phyloP scores from a whole-genome alignment of 116 monocot species.

The Posidonia oceanica region DNA sequence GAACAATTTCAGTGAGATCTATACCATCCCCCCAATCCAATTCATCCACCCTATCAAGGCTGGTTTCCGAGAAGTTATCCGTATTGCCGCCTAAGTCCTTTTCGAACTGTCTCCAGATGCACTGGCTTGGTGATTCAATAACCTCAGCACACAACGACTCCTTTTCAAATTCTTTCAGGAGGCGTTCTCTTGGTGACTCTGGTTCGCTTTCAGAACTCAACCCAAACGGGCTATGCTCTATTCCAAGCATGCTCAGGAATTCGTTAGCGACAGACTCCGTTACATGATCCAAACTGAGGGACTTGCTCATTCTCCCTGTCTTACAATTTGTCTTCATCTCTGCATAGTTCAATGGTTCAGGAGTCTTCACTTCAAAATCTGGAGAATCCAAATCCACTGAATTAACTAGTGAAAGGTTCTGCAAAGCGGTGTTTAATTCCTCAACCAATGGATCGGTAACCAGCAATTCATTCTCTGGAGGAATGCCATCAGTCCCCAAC shows the following conservation, averaged over 20 bases:
- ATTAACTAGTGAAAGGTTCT: slow-evolving; percentile 21
- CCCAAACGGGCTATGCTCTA: slow-evolving; percentile 63
- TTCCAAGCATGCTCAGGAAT: slow-evolving; percentile 68
- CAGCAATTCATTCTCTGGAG: background rate
- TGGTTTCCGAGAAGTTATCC: slow-evolving; percentile 30
- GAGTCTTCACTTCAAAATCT: slow-evolving; percentile 9
- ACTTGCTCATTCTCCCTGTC: slow-evolving; percentile 27
- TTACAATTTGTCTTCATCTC: slow-evolving; percentile 21
- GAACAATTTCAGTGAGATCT: slow-evolving; percentile 37
- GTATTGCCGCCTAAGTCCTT: slow-evolving; percentile 31
- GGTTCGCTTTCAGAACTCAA: slow-evolving; percentile 57
- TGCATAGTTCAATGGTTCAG: slow-evolving; percentile 2
- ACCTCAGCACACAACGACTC: background rate
- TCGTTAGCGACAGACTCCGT: slow-evolving; percentile 63
- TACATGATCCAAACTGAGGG: slow-evolving; percentile 51
- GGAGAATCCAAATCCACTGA: slow-evolving; percentile 18
- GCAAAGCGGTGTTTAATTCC: slow-evolving; percentile 22
- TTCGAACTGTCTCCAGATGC: slow-evolving; percentile 59
- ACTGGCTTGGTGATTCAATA: slow-evolving; percentile 74
- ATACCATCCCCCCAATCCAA: slow-evolving; percentile 26
- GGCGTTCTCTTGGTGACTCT: slow-evolving; percentile 75
- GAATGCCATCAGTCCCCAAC: background rate
- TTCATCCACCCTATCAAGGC: slow-evolving; percentile 16
- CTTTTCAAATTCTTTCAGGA: slow-evolving; percentile 40
- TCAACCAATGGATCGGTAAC: slow-evolving; percentile 12